A percentile compares a stretch with the other conserved stretches of the same genome.
Conservation (phyloP, 176 grass and related monocot species). For the Musa itinerans region DNA sequence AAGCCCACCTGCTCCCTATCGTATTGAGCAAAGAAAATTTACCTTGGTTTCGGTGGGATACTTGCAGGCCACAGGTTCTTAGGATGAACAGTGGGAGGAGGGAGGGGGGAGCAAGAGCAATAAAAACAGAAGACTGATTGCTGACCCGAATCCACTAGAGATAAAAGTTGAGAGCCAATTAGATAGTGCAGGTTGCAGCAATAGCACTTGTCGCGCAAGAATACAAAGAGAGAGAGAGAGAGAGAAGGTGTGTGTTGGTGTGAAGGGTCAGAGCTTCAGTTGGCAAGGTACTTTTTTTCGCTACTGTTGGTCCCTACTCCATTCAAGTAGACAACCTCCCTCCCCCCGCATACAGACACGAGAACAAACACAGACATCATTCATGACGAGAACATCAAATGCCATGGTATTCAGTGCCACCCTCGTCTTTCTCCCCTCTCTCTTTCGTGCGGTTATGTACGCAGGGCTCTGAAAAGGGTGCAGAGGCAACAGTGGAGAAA, state of each 20-base stretch:
- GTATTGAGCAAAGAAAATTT: too few relatives aligned
- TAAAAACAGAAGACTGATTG: not conserved
- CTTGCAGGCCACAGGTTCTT: too few relatives aligned
- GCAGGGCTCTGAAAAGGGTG: not conserved
- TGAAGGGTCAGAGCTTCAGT: constrained; percentile 3
- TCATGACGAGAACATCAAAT: constrained; percentile 14
- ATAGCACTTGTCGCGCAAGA: not conserved
- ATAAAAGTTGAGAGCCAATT: constrained; percentile 13
- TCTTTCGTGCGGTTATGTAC: not conserved
- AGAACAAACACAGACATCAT: constrained; percentile 12
- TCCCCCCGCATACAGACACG: not conserved
- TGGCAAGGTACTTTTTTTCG: constrained; percentile 9
- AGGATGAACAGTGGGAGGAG: not conserved
- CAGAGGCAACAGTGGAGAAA: constrained; percentile 3
- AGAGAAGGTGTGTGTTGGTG: not conserved
- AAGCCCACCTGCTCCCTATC: too few relatives aligned
- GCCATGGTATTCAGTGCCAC: constrained; percentile 29
- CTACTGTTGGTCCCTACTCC: constrained; percentile 15
- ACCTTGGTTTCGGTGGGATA: too few relatives aligned
- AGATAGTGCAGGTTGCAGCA: constrained; percentile 12
- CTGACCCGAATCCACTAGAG: constrained; percentile 11
- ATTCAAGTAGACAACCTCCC: constrained; percentile 12
- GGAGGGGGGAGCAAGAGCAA: not conserved
- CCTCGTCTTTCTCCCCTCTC: not conserved
- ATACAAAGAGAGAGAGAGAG: too few relatives aligned